A percentile compares a stretch with the other conserved stretches of the same genome.
Conservation (phyloP, 163 green algal species). For the Prototheca cutis region DNA sequence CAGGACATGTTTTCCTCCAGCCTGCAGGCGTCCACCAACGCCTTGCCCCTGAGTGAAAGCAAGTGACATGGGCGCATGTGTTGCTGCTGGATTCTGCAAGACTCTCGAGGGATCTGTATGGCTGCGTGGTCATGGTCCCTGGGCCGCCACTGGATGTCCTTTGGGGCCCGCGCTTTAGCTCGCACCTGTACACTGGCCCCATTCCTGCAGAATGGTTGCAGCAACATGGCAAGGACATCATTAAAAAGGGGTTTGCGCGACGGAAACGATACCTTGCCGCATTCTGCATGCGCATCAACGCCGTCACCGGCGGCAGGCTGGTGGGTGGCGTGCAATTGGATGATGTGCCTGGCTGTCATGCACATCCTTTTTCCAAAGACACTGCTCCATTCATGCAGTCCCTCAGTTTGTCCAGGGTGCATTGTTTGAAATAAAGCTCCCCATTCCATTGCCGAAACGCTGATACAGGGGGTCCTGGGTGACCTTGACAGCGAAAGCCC, state of each 20-base stretch:
- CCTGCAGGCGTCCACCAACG: background rate
- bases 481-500: background rate
- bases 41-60: background rate
- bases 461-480: background rate
- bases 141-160: background rate
- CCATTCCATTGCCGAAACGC: too few species aligned
- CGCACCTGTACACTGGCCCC: too few species aligned
- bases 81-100: too few species aligned
- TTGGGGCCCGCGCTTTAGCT: too few species aligned
- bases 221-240: conserved; percentile 66
- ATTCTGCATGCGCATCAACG: conserved; percentile 58
- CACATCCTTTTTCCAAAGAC: background rate
- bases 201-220: too few species aligned
- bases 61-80: background rate
- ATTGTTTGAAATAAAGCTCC: too few species aligned
- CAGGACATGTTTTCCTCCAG: background rate
- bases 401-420: background rate
- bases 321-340: conserved; percentile 23
- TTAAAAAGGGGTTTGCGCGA: conserved; percentile 59
- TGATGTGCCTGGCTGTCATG: background rate
- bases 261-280: conserved; percentile 59
- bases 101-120: too few species aligned
- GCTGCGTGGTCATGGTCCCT: too few species aligned
- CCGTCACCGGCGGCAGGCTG: conserved; percentile 55
- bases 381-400: background rate